Conservation (phyloP, 495 filamentous ascomycete genomes). For the Echria macrotheca region DNA sequence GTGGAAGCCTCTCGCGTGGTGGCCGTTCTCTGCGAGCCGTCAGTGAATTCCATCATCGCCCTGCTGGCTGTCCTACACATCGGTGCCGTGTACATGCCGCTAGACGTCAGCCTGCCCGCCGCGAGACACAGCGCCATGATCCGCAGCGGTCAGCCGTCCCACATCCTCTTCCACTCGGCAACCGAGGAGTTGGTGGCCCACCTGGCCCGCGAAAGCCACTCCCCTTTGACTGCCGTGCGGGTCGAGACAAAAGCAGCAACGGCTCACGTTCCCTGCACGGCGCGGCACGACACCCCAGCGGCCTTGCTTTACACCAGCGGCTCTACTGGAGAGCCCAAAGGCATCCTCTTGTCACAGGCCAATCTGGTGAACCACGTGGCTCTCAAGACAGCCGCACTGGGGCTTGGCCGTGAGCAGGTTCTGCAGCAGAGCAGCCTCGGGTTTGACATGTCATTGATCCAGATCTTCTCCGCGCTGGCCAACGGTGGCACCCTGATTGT, state of each 20-base stretch:
- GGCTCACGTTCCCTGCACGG: no score
- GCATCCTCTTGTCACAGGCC: slow-evolving; percentile 25
- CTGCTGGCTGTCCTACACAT: slow-evolving; percentile 45
- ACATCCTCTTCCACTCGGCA: no score
- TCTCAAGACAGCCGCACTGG: not conserved
- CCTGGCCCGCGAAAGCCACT: no score
- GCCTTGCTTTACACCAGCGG: slow-evolving; percentile 38
- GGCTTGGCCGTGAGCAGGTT: slow-evolving; percentile 1
- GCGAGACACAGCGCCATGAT: not conserved
- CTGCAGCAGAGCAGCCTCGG: slow-evolving; percentile 18
- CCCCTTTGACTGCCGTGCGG: no score
- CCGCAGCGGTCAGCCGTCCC: not conserved
- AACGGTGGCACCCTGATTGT: slow-evolving; percentile 15
- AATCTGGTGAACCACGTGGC: slow-evolving; percentile 2
- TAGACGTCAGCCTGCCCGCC: slow-evolving; percentile 23
- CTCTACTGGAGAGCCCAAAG: slow-evolving; percentile 36
- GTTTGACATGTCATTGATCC: slow-evolving; percentile 21
- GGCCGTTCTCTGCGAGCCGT: slow-evolving; percentile 26
- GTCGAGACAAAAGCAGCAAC: no score
- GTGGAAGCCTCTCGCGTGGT: not conserved
- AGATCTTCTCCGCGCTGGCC: slow-evolving; percentile 11
- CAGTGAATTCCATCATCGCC: slow-evolving; percentile 40
- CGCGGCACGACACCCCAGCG: slow-evolving; percentile 15
- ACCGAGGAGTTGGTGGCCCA: no score
- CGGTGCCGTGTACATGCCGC: slow-evolving; percentile 45